Conservation (phyloP, 2,329 filamentous ascomycete genomes). For the Dactylellina drechsleri region DNA sequence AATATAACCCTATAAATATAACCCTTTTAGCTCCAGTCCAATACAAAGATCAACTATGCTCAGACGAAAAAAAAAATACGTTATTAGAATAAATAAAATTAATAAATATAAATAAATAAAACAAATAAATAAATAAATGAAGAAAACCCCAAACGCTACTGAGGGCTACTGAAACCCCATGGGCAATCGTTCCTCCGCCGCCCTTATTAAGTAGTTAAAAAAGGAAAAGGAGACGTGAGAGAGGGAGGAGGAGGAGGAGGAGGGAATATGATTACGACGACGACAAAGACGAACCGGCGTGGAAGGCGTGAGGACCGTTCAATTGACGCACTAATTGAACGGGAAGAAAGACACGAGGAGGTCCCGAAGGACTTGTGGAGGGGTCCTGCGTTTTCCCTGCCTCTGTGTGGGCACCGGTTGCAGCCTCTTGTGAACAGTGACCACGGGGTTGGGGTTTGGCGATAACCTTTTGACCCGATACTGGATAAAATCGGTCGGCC, state of each 20-base stretch:
- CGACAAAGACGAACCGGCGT: neutral
- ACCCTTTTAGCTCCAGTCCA: too few species aligned
- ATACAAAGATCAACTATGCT: too few species aligned
- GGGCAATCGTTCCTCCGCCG: too few species aligned
- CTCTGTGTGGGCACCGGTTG: neutral
- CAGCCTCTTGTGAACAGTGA: constrained; percentile 9
- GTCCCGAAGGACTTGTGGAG: constrained; percentile 11
- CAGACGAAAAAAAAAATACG: neutral
- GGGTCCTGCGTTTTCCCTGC: constrained; percentile 10
- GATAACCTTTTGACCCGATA: constrained; percentile 18
- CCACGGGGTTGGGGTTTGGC: neutral
- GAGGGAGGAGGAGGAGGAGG: constrained; percentile 35
- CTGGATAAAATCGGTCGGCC: constrained; percentile 8
- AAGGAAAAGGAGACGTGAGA: neutral
- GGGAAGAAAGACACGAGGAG: constrained; percentile 7
- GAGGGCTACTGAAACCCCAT: too few species aligned
- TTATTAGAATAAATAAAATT: constrained; percentile 2
- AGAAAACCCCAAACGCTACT: neutral
- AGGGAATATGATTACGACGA: neutral
- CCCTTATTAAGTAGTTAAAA: too few species aligned
- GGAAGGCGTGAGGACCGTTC: neutral
- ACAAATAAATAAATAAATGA: neutral
- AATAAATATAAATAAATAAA: neutral
- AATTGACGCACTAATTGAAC: neutral
- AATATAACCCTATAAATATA: too few species aligned